Base-by-base conservation (phyloP, 2,329 filamentous ascomycete species). In the Fonsecaea pugnacius region DNA sequence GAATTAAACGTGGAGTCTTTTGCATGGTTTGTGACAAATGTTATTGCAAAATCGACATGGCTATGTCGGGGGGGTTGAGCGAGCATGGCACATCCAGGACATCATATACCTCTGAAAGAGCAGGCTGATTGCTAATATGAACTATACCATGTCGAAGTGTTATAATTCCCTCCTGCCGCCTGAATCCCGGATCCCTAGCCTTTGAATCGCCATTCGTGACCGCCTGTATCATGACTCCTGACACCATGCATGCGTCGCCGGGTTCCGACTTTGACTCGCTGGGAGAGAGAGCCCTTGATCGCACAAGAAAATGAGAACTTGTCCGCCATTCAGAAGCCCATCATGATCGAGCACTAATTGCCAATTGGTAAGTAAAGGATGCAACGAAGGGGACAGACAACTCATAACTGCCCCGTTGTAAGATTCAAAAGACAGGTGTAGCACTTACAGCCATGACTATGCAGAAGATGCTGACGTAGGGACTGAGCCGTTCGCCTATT, bases 401-500 rank as follows among this genome's bases (percentile, higher is more conserved):
- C n/a, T n/a, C n/a, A n/a, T n/a, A n/a, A n/a, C n/a, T n/a, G n/a
- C n/a, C 5, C 24, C 38, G 32, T 9, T 54, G 51, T 32, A 10
- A 33, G 12, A 18, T 32, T 4, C 18, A 55, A 35, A 46, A 30
- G 24, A 54, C 36, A 16, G 36, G 2, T 7, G 18, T 2, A 8
- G 6, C n/a, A 6, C 85, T 79, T 76, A 97, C 95, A 70, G 95
- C 95, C 93, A 99, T 98, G 72, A 92, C 78, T 35, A 97, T 83
- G 76, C 94, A 98, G 77, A 92, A 96, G 75, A 98, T 82, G 80
- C 92, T 96, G 73, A 99, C 91, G 77, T 98, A 98, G 48, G 95
- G 95, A 76, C 92, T 97, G 70, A 99, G 77, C 69, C 95, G 83
- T 82, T 99, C 95, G 40, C 95, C 95, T 75, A 99, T 88, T 69